Conservation (phyloP, 2,329 filamentous ascomycete species). For the Arthrobotrys pseudoclavata region DNA sequence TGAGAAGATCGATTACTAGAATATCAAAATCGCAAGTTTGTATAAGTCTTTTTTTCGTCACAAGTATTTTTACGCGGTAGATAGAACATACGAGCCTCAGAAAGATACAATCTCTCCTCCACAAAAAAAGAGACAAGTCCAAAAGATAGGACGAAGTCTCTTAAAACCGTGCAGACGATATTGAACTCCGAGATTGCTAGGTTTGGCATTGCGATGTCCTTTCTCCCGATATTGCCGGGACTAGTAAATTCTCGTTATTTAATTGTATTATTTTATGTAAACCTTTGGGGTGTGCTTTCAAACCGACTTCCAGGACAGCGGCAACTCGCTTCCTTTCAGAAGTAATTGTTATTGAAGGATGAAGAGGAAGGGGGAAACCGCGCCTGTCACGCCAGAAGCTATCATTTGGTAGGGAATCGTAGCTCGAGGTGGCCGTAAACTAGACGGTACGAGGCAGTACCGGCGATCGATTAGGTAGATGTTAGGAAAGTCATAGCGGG, state of each 20-base stretch:
- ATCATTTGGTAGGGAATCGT: constrained; percentile 38
- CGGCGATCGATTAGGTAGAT: neutral
- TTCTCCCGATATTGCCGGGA: neutral
- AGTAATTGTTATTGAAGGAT: constrained; percentile 59
- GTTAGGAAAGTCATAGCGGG: neutral
- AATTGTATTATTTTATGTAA: neutral
- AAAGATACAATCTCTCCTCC: constrained; percentile 91
- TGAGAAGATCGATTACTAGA: constrained; percentile 72
- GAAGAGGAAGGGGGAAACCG: constrained; percentile 42
- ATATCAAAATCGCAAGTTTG: constrained; percentile 5
- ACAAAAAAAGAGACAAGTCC: constrained; percentile 88
- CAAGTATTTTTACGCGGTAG: no score
- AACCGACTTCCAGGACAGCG: constrained; percentile 31
- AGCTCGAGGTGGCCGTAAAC: neutral
- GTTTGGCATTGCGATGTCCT: constrained; percentile 70
- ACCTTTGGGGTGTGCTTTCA: neutral
- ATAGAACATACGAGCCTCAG: constrained; percentile 79
- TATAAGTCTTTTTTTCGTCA: neutral
- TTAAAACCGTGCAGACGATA: constrained; percentile 81
- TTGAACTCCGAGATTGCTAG: constrained; percentile 83
- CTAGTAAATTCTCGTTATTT: neutral
- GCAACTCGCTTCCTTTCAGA: constrained; percentile 46
- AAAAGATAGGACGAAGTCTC: constrained; percentile 91
- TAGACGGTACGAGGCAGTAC: neutral
- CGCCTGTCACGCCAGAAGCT: constrained; percentile 15